Base-by-base conservation (phyloP, 2,329 filamentous ascomycete genomes). In the Calonectria pteridis region DNA sequence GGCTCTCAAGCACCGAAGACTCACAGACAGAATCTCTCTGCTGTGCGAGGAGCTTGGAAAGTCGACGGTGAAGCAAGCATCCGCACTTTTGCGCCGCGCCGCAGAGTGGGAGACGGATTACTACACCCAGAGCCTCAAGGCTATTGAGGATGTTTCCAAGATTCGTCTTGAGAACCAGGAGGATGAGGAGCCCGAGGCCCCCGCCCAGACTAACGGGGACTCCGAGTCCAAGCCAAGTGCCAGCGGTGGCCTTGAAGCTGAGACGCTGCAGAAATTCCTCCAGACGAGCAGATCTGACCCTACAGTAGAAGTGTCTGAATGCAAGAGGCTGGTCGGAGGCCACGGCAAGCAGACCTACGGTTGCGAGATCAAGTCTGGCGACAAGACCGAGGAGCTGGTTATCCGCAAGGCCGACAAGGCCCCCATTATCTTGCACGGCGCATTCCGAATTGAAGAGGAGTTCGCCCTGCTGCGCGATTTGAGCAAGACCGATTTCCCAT, bases 401-500 rank as follows among this genome's bases (percentile, higher is more conserved):
- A 49, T 67, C 20, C 49, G 65, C 26, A 67, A 58, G 14, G 49
- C 33, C 0, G 65, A 67, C 28, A 55, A 23, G 23, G 35, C 50
- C n/a, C 65, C 65, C 16, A 67, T 67, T 20, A 43, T 67, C 16
- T 9, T 43, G 16, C 50, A n/a, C 23, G 50, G 49, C 7, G 51
- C 50, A 20, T 67, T 67, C 35, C 50, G 23, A 20, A 46, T 67
- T 16, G 50, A 55, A 20, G 49, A 67, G 16, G 65, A 67, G 18
- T 67, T 43, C 14, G 49, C 49, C 10, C 37, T 67, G 29, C 50
- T 67, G 33, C 50, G 37, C 11, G 49, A 55, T 6, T 6, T 67
- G n/a, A 58, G 50, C 50, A 67, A 67, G n/a, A 67, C 65, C 2
- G 65, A 67, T 20, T 67, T 67, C 35, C 65, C 65, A 11, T 67